Evolutionary conservation across 1,284 basidiomycete genomes (phyloP).

Genomic region (Leccinum cinnamomeum): DNA sequence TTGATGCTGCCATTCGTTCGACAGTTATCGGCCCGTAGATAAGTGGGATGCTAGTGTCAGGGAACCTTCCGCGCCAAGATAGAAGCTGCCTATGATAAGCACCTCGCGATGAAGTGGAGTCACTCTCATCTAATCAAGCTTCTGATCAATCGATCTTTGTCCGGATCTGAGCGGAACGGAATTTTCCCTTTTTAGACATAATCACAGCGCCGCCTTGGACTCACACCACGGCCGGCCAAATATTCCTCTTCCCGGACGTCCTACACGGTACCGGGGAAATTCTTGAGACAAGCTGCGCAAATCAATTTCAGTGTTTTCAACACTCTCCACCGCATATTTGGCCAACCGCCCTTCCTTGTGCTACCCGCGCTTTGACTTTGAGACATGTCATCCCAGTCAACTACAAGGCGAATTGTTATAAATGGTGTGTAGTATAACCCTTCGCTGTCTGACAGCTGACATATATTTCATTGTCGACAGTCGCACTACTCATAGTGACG

Average conservation of each 20-base stretch:
- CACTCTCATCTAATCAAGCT: too few species aligned
- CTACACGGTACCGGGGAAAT: neutral
- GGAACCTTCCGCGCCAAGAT: neutral
- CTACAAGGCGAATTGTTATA: slow-evolving; percentile 26
- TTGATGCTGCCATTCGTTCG: too few species aligned
- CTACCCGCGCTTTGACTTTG: neutral
- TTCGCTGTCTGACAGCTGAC: slow-evolving; percentile 12
- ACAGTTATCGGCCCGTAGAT: too few species aligned
- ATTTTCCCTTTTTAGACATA: neutral
- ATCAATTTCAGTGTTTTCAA: neutral
- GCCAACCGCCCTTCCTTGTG: neutral
- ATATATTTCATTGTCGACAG: slow-evolving; percentile 33
- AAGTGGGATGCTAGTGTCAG: too few species aligned
- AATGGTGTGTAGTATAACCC: slow-evolving; percentile 22
- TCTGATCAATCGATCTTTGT: too few species aligned
- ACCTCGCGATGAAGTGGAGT: too few species aligned
- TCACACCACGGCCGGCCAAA: neutral
- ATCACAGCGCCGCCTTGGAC: neutral
- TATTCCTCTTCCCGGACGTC: neutral
- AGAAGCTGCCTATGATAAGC: neutral
- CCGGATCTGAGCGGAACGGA: neutral
- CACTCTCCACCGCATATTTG: neutral
- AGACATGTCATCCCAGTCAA: slow-evolving; percentile 29
- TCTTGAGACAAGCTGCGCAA: neutral
- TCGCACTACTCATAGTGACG: slow-evolving; percentile 60